phyloP scores from a whole-genome alignment of 192 early-diverging fungal species.

The Anaeromyces robustus region DNA sequence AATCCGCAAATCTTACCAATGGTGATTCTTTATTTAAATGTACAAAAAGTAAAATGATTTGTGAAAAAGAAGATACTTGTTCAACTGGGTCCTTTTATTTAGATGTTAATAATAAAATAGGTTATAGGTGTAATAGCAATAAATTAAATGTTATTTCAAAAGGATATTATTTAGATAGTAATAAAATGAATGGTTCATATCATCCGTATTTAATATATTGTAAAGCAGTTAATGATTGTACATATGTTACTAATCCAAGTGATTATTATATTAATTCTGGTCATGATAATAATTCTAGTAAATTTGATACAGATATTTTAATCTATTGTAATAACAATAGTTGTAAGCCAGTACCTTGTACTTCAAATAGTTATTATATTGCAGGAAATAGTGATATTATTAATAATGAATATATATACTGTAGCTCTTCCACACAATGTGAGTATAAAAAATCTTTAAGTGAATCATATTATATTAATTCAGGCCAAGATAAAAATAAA shows the following conservation, averaged over 20 bases:
- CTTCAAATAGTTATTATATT: background rate
- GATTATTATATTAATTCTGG: background rate
- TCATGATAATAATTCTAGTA: background rate
- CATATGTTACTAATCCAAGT: background rate
- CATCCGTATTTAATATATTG: background rate
- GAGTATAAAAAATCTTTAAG: background rate
- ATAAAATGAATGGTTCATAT: background rate
- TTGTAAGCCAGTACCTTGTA: background rate
- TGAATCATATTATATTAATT: background rate
- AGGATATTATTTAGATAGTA: background rate
- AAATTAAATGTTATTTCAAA: background rate
- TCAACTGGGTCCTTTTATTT: background rate
- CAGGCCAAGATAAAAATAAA: background rate
- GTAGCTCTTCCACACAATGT: background rate
- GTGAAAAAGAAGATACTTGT: background rate
- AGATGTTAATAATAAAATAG: background rate
- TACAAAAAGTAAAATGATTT: background rate
- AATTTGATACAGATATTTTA: background rate
- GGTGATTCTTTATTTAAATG: background rate
- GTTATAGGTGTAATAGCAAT: background rate
- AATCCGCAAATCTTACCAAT: background rate
- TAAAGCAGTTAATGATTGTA: background rate
- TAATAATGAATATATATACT: background rate
- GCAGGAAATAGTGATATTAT: background rate
- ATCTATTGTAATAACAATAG: background rate